Base-by-base conservation (phyloP, 345 rosid genomes). In the Murraya koenigii region DNA sequence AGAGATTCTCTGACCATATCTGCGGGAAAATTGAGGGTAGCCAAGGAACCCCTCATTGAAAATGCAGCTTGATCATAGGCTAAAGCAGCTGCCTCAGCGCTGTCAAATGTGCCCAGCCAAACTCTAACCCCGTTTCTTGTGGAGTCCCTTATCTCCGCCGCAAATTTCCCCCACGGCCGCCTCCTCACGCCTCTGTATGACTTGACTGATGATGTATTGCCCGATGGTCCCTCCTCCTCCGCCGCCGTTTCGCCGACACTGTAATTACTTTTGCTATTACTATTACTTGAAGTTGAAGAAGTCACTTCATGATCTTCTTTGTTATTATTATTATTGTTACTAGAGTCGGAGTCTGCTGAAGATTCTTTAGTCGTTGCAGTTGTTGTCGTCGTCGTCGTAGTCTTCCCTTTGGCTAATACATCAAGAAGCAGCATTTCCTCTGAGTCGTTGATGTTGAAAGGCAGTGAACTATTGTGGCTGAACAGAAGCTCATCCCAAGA, bases 51-150 rank as follows among this genome's bases (percentile, higher is more conserved):
- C 44, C 86, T 83, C 63, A 89, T 78, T 0, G 86, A 77, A 23
- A 91, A 87, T 66, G 97, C 97, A 0, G 97, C 97, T 77, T 89
- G 97, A 41, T 93, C 97, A 7, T 93, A 93, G 36, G 95, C 97
- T 32, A 89, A 54, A 63, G 97, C 97, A 0, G 95, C 97, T 7
- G 87, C 93, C 71, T 92, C 95, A 0, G 89, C 95, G 7, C 81
- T 89, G 68, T 89, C 91, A 20, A 90, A 92, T 0, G 97, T 92
- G 38, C 97, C 95, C 0, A 92, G 85, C 97, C 97, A 92, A 58
- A 92, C 95, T 80, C 97, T 80, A 11, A 80, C 81, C 0, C 97
- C 95, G 4, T 89, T 83, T 49, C 89, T 84, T 0, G 93, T 87
- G 0, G 95, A 88, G 71, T 92, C 95, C 69, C 97, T 85, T 33